Percentiles rank a stretch among this genome's conserved stretches.
These are phyloP conservation scores for Globisporangium recalcitrans DNA, from an alignment of 352 stramenopile genomes.

Conservation along the genomic window DNA sequence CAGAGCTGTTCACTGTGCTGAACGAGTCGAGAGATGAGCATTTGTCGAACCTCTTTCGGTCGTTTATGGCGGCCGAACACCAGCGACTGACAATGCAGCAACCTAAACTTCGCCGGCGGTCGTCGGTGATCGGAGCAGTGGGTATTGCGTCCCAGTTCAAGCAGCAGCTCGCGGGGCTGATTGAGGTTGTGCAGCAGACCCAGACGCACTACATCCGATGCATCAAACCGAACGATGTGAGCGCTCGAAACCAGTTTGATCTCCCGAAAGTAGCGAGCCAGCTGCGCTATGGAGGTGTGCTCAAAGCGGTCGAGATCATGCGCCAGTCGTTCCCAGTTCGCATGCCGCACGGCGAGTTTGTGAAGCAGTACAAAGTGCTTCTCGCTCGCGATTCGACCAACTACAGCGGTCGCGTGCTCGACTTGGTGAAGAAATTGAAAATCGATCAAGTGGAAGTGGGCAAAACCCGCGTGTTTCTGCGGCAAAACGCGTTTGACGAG, in stretches of 20 bases:
- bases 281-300: conserved; percentile 75
- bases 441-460: conserved; percentile 51
- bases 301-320: conserved; percentile 84
- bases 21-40: conserved; percentile 53
- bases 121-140: conserved; percentile 63
- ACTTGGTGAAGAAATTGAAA: conserved; percentile 31
- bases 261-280: conserved; percentile 67
- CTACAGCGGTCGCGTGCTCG: conserved; percentile 20
- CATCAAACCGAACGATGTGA: conserved; percentile 97
- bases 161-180: conserved; percentile 88
- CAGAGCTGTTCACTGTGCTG: conserved; percentile 63
- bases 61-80: conserved; percentile 56
- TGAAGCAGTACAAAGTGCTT: conserved; percentile 46
- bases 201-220: conserved; percentile 98
- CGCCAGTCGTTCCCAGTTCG: conserved; percentile 79
- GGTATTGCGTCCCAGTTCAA: conserved; percentile 92
- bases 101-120: conserved; percentile 49
- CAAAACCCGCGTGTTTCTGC: conserved; percentile 66
- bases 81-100: conserved; percentile 26
- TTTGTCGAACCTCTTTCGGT: conserved; percentile 59
- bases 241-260: conserved; percentile 88
- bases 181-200: conserved; percentile 92
- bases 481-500: conserved; percentile 55
- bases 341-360: conserved; percentile 64
- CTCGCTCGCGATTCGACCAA: background rate